Evolutionary conservation across 768 basidiomycete species (phyloP), one percentile per base, ranked within the genome.

Genomic region (Hypholoma sublateritium): DNA sequence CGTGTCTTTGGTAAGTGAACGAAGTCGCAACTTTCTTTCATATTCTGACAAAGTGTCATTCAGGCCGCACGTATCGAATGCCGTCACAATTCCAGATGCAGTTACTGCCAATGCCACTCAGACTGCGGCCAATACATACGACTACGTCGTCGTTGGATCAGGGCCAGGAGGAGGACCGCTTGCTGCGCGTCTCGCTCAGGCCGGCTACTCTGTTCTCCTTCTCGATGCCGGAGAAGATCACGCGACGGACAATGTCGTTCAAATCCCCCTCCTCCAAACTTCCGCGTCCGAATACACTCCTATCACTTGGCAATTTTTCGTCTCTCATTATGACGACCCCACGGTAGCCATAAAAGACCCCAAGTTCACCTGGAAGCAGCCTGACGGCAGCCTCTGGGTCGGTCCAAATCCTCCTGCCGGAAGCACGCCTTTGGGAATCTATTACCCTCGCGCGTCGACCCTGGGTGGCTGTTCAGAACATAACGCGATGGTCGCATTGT

Each of bases 381-480:
- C 57, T 3, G 46, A 53, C 32, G 57, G 57, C 13, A 32, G 36
- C n/a, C 45, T 53, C 45, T 58, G 45, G 24, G 57, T 58, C 6
- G 57, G 57, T 9, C 52, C 56, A 7, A 57, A 57, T 39, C 56
- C 56, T 16, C 56, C 50, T 4, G 56, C 50, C 0, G 56, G 56
- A 4, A 57, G 56, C 28, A 22, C 52, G 14, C 56, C 56, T 6
- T 19, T 57, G 16, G 56, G 56, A 21, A 47, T 57, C 11, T 53
- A 45, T 21, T 57, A 57, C 35, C 56, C 56, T 1, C 39, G 56
- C n/a, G 51, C 56, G 28, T 50, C 49, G 4, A 53, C 57, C 1
- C 47, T 58, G 13, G 57, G 57, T 5, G 57, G 57, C 22, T 58
- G 57, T 36, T 45, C 57, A 19, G 57, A 58, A 34, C 52, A 58